Evolutionary conservation across 225 moss, liverwort and hornwort genomes (phyloP), one percentile per base, ranked within the genome.

Genomic region (Polytrichum commune): DNA sequence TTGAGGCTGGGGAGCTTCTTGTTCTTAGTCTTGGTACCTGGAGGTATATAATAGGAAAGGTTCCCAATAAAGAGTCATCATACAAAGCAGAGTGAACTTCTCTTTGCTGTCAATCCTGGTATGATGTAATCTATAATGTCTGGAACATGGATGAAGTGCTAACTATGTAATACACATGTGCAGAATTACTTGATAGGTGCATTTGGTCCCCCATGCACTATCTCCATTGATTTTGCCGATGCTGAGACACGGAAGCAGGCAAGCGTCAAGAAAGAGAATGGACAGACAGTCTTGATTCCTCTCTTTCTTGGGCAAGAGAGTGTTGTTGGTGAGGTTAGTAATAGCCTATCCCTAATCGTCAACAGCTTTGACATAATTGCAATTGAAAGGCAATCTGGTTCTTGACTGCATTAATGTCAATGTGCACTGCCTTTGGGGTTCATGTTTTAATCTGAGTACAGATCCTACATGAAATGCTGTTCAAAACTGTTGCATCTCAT

Each of bases 211-310:
- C 93, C 90, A 35, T 96, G 92, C 72, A 85, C 76, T 27, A 79
- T 88, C 30, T 86, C 86, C 10, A 86, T 96, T 67, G 96, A 96
- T 65, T 96, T 93, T 65, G 71, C 83, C 18, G 93, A 93, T 62
- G 91, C 86, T 53, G 92, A 96, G 78, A 93, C 89, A 29, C 92
- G 90, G 53, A 92, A 90, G 72, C 91, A 93, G 83, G 93, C 92
- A 68, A 93, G 85, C 26, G 86, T 96, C 60, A 96, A 96, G 89
- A 96, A 93, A 77, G 96, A 93, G 76, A 96, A 96, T 76, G 93
- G 96, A 25, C 92, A 96, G 75, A 84, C 80, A 53, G 84, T 74
- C 64, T 72, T 89, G 75, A 92, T 96, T 23, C 92, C 93, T 55
- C 73, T 93, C 79, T 96, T 93, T 74, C 89, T 92, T 55, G 92